These are phyloP conservation scores for Cladophialophora chaetospira DNA, from an alignment of 2,329 filamentous ascomycete species.

Conservation along the genomic window DNA sequence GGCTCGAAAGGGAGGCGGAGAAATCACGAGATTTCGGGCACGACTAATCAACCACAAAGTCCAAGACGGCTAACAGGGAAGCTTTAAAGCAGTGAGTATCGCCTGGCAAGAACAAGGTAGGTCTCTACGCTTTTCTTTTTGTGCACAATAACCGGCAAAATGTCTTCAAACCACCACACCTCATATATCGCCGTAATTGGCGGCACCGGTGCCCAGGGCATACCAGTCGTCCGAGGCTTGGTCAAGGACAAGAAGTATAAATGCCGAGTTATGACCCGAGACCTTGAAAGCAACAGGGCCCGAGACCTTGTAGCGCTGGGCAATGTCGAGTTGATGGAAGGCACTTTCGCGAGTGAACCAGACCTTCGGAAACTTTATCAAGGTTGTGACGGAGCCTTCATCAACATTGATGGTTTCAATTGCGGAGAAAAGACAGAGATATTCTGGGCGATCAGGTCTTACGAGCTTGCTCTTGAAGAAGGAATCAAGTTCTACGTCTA, in stretches of 20 bases:
- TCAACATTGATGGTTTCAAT: conserved; percentile 60
- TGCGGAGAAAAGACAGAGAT: conserved; percentile 56
- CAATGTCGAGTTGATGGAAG: conserved; percentile 52
- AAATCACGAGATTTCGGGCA: not conserved
- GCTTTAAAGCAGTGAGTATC: not conserved
- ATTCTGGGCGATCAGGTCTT: conserved; percentile 46
- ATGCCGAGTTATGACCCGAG: conserved; percentile 53
- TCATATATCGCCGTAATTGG: conserved; percentile 45
- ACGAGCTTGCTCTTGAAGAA: conserved; percentile 41
- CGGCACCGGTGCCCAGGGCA: conserved; percentile 56
- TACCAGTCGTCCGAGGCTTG: conserved; percentile 50
- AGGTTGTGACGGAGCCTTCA: conserved; percentile 53
- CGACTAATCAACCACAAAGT: conserved; percentile 12
- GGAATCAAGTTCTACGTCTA: conserved; percentile 50
- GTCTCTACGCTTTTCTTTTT: not conserved
- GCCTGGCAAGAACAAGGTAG: not conserved
- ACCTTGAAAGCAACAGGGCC: conserved; percentile 46
- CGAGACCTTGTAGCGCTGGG: conserved; percentile 46
- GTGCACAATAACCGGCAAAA: conserved; percentile 5
- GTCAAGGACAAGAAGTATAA: conserved; percentile 43
- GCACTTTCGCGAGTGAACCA: conserved; percentile 51
- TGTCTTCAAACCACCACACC: conserved; percentile 24
- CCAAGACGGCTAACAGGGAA: not conserved
- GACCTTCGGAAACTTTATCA: conserved; percentile 49
- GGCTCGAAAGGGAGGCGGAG: not conserved